phyloP scores from a whole-genome alignment of 2,329 filamentous ascomycete species.

The Sphaceloma murrayae region DNA sequence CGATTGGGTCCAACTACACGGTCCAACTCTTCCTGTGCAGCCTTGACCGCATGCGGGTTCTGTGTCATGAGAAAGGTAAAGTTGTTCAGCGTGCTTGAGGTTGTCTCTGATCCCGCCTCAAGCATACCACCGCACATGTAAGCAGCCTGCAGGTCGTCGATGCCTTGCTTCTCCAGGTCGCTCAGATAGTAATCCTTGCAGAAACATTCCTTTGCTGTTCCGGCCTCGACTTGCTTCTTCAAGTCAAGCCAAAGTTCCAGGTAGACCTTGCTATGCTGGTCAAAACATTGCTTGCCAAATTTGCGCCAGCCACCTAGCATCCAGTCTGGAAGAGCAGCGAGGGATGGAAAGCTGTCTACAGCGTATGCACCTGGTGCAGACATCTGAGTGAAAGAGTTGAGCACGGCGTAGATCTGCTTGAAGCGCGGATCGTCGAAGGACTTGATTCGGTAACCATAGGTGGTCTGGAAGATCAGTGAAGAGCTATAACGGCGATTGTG shows the following conservation, averaged over 20 bases:
- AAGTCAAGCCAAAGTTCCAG: constrained; percentile 28
- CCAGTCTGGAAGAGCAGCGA: constrained; percentile 26
- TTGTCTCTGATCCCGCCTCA: constrained; percentile 29
- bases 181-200: constrained; percentile 30
- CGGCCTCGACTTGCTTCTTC: constrained; percentile 26
- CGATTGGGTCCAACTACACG: constrained; percentile 24
- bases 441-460: constrained; percentile 29
- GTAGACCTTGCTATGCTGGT: constrained; percentile 28
- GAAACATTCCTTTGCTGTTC: constrained; percentile 27
- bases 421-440: constrained; percentile 9
- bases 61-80: constrained; percentile 24
- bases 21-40: constrained; percentile 29
- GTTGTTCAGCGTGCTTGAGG: constrained; percentile 14
- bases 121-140: constrained; percentile 24
- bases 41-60: constrained; percentile 25
- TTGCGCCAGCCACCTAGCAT: constrained; percentile 27
- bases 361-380: constrained; percentile 10
- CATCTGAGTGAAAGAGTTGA: constrained; percentile 4
- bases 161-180: constrained; percentile 26
- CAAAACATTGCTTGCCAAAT: constrained; percentile 24
- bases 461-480: constrained; percentile 29
- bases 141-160: constrained; percentile 29
- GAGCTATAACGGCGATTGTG: constrained; percentile 29
- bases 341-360: constrained; percentile 24
- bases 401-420: constrained; percentile 12